These are phyloP conservation scores for Chlamydomonas sphaeroides DNA, from an alignment of 139 green algal species.

Conservation along the genomic window DNA sequence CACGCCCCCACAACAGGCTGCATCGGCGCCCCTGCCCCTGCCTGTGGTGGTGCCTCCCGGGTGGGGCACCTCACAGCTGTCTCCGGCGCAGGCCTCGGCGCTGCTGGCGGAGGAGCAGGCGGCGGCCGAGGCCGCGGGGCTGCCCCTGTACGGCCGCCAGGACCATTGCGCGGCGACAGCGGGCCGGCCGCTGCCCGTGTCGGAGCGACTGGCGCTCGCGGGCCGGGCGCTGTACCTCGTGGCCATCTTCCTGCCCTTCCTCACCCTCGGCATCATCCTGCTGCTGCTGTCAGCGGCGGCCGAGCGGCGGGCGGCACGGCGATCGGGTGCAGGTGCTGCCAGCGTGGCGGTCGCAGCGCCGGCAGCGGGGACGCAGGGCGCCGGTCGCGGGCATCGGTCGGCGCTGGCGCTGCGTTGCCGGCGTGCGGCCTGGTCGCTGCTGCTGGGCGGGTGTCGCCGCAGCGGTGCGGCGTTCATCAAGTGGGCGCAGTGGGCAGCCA, in stretches of 20 bases:
- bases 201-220: constrained; percentile 45
- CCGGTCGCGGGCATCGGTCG: not conserved
- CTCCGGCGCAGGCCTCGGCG: not conserved
- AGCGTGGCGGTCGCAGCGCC: not conserved
- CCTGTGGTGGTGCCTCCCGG: no score
- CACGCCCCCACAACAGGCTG: no score
- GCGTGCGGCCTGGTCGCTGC: constrained; percentile 58
- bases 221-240: constrained; percentile 63
- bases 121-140: constrained; percentile 12
- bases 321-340: not conserved
- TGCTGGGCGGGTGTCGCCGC: constrained; percentile 63
- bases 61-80: no score
- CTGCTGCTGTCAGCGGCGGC: constrained; percentile 56
- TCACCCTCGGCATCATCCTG: constrained; percentile 65
- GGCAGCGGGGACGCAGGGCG: not conserved
- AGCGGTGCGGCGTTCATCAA: constrained; percentile 83
- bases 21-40: no score
- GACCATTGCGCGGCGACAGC: no score
- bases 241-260: constrained; percentile 73
- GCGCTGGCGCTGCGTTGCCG: constrained; percentile 37
- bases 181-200: not conserved
- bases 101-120: constrained; percentile 1
- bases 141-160: constrained; percentile 68
- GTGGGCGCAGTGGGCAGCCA: constrained; percentile 95
- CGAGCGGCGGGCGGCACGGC: not conserved